Evolutionary conservation across 164 flowering plant genomes (phyloP), one percentile per base, ranked within the genome.

Genomic region (Kalanchoe fedtschenkoi): DNA sequence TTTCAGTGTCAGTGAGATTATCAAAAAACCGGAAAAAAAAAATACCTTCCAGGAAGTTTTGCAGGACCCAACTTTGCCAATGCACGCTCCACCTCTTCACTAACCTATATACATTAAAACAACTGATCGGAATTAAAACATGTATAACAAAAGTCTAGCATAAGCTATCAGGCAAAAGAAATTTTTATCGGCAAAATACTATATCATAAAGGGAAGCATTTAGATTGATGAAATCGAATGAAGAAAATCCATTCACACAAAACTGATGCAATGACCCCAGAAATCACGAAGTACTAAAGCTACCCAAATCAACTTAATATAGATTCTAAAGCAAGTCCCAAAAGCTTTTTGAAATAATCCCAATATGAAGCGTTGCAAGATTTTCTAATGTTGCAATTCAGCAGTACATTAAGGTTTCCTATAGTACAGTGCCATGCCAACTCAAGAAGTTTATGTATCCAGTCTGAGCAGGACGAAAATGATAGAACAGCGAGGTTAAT

Each of bases 81-180:
- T 57, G 88, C 88, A 42, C 88, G 85, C 66, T 83, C 86, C 41
- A 83, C 85, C 68, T 83, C 86, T 65, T 83, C 88, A 68, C 88
- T 83, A 22, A 83, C 88, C 88, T 83, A 76, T 70, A 1, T 14
- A 47, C 69, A 33, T 29, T 61, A 57, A n/a, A n/a, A n/a, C n/a
- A n/a, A n/a, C n/a, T n/a, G n/a, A n/a, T n/a, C n/a, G n/a, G n/a
- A n/a, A n/a, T n/a, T n/a, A n/a, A n/a, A n/a, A n/a, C n/a, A n/a
- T n/a, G n/a, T n/a, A n/a, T n/a, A 61, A 24, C 19, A 15, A 66
- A 35, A 19, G 37, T n/a, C 11, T 63, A 34, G 22, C 64, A 6
- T 55, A 34, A 65, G 32, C 2, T 39, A 24, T 16, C 42, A 24
- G 21, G 34, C 22, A 17, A 46, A 28, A 29, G 44, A 39, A 46